Base-by-base conservation (phyloP, 2,329 filamentous ascomycete species). In the Rugonectria rugulosa region DNA sequence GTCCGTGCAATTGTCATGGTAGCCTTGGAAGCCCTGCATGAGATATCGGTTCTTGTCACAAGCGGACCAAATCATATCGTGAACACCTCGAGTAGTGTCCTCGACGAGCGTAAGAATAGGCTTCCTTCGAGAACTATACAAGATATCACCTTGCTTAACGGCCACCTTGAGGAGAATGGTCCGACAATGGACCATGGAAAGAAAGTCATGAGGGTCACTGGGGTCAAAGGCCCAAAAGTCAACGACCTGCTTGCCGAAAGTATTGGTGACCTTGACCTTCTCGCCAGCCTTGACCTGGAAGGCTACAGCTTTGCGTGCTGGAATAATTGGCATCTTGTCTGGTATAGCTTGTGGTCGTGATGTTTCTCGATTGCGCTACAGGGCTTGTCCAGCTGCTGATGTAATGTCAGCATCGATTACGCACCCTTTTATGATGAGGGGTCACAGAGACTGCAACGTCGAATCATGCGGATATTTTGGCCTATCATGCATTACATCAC, bases 141-240 rank as follows among this genome's bases (percentile, higher is more conserved):
- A 63, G 20, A 53, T 67, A 63, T 76, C 73, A 19, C 69, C 68
- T n/a, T 59, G 55, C 9, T 53, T 21, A 1, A 73, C 58, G 3
- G 64, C 53, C 2, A 75, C 58, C 34, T 67, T 70, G 4, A 61
- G 60, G 5, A 70, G 63, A 6, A 72, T 56, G 9, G 73, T 72
- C 23, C 75, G 69, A 1, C 69, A 72, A 58, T 77, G 75, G 5
- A 72, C 68, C 73, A 75, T 75, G 32, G 73, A 75, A 19, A 76
- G 60, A 50, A 65, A 72, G 36, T 73, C 71, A 41, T 68, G 51
- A 23, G 61, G 29, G 44, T 73, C 65, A n/a, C 44, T 67, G 0
- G 75, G 66, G 10, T 75, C 73, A 56, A 81, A 76, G 3, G 76
- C 76, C 77, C 77, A 81, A 40, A 79, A 79, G 61, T 81, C 79